phyloP scores from a whole-genome alignment of 306 rosid species.

The Fragaria ananassa region DNA sequence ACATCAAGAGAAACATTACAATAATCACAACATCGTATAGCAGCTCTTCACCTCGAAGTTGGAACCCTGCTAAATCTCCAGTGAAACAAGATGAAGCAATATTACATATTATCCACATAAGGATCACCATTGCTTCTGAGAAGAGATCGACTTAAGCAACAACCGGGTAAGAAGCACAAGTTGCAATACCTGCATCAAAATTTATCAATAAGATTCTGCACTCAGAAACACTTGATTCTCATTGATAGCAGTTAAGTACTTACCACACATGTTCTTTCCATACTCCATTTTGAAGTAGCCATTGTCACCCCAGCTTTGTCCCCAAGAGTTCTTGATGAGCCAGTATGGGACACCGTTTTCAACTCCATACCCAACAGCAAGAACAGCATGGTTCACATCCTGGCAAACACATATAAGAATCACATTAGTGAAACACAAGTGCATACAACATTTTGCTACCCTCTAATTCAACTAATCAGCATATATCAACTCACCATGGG shows the following conservation, averaged over 20 bases:
- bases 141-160: constrained; percentile 42
- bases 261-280: constrained; percentile 98
- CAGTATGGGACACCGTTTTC: constrained; percentile 75
- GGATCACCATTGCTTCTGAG: constrained; percentile 7
- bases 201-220: constrained; percentile 2
- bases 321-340: constrained; percentile 95
- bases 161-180: constrained; percentile 89
- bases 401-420: constrained; percentile 27
- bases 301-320: constrained; percentile 69
- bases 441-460: not conserved
- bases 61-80: constrained; percentile 8
- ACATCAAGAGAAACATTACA: constrained; percentile 19
- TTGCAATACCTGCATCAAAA: constrained; percentile 65
- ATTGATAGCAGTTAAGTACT: constrained; percentile 16
- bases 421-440: not conserved
- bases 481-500: constrained; percentile 57
- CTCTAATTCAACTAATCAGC: constrained; percentile 5
- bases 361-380: constrained; percentile 91
- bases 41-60: constrained; percentile 2
- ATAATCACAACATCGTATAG: constrained; percentile 1
- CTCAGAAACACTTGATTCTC: not conserved
- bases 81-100: constrained; percentile 5
- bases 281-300: constrained; percentile 96
- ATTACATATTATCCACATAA: constrained; percentile 16
- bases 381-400: constrained; percentile 99